Evolutionary conservation across 164 flowering plant genomes (phyloP).

Genomic region (Hamamelis virginiana): DNA sequence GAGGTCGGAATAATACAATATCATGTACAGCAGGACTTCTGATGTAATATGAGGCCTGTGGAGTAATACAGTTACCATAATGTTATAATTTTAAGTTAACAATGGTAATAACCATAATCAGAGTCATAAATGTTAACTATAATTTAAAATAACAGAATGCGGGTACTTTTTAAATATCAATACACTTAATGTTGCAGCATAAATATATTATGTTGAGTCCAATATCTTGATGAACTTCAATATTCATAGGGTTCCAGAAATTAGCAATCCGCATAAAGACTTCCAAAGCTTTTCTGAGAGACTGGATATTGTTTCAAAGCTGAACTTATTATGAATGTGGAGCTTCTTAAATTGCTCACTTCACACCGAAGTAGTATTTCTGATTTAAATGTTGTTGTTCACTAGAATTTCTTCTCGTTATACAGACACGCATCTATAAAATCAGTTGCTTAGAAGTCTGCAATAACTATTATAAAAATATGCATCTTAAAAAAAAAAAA

Average conservation of each 20-base stretch:
- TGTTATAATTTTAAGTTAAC: not conserved
- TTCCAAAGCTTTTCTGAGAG: not conserved
- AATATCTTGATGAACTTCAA: too few relatives aligned
- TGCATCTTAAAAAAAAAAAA: too few relatives aligned
- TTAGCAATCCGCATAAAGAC: not conserved
- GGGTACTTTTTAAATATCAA: not conserved
- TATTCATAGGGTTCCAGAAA: not conserved
- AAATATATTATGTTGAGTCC: not conserved
- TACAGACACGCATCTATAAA: not conserved
- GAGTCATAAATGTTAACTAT: too few relatives aligned
- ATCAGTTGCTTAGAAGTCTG: not conserved
- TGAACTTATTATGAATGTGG: not conserved
- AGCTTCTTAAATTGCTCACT: not conserved
- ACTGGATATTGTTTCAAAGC: not conserved
- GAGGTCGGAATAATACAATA: conserved; percentile 43
- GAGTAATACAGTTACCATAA: not conserved
- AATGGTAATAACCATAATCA: too few relatives aligned
- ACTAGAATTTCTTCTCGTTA: not conserved
- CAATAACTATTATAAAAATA: not conserved
- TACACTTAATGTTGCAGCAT: too few relatives aligned
- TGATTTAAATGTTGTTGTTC: not conserved
- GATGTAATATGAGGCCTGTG: conserved; percentile 46
- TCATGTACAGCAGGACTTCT: conserved; percentile 41
- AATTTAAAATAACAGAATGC: not conserved
- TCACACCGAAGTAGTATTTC: not conserved